phyloP scores from a whole-genome alignment of 495 filamentous ascomycete species.

The Geopyxis carbonaria region DNA sequence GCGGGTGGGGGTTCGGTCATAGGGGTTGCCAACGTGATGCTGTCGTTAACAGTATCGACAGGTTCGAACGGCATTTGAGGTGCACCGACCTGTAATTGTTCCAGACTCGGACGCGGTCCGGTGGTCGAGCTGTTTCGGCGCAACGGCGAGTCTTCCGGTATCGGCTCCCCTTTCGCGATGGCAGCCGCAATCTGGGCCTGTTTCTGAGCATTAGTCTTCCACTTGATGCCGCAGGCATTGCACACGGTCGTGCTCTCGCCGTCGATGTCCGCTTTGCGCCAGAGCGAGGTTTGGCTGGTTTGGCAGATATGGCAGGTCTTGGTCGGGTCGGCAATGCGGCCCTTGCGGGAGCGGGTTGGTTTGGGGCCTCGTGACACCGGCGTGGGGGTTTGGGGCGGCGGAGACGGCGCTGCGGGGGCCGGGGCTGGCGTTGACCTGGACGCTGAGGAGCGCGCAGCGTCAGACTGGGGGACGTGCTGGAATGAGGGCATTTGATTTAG shows the following conservation, averaged over 20 bases:
- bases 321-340: constrained; percentile 25
- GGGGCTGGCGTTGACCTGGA: too few species aligned
- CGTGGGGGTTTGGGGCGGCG: constrained; percentile 12
- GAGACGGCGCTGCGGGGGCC: constrained; percentile 20
- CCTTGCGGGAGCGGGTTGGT: constrained; percentile 22
- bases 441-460: too few species aligned
- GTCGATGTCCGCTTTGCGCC: constrained; percentile 24
- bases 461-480: too few species aligned
- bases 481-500: constrained; percentile 11
- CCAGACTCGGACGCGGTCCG: too few species aligned
- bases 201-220: constrained; percentile 23
- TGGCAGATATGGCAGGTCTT: constrained; percentile 23
- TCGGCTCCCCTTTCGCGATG: constrained; percentile 2
- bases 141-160: too few species aligned
- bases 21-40: too few species aligned
- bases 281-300: constrained; percentile 22
- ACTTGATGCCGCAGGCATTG: constrained; percentile 25
- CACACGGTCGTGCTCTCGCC: constrained; percentile 25
- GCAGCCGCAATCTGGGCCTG: constrained; percentile 14
- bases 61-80: too few species aligned
- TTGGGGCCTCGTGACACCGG: constrained; percentile 14
- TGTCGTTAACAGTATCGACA: too few species aligned
- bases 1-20: too few species aligned
- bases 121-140: too few species aligned
- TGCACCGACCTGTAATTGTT: too few species aligned